phyloP scores from a whole-genome alignment of 2,329 filamentous ascomycete genomes.

The Fusarium beomiforme region DNA sequence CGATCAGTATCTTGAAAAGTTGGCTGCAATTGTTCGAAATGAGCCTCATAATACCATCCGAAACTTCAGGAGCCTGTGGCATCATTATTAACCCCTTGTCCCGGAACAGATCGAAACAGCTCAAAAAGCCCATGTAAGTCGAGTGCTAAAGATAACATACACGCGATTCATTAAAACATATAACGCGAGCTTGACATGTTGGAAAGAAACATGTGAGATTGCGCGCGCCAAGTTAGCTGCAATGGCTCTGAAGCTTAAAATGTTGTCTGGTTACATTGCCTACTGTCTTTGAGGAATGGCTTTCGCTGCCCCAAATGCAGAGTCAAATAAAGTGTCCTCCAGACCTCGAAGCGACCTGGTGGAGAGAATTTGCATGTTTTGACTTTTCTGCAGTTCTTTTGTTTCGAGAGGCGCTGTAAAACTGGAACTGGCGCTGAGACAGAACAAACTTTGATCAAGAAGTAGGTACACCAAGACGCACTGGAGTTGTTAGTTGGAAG shows the following conservation, averaged over 20 bases:
- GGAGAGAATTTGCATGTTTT: constrained; percentile 21
- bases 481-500: background rate
- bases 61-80: background rate
- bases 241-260: constrained; percentile 13
- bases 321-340: background rate
- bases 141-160: constrained; percentile 8
- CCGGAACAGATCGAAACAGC: constrained; percentile 4
- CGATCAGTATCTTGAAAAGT: background rate
- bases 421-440: constrained; percentile 30
- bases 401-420: constrained; percentile 42
- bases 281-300: constrained; percentile 24
- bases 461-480: constrained; percentile 4
- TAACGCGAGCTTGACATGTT: constrained; percentile 28
- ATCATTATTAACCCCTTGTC: constrained; percentile 2
- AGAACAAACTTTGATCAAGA: background rate
- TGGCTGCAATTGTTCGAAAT: background rate
- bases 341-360: constrained; percentile 25
- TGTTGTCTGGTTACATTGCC: constrained; percentile 7
- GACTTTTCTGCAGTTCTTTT: constrained; percentile 31
- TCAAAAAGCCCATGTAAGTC: constrained; percentile 4
- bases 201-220: constrained; percentile 4
- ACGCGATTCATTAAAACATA: constrained; percentile 22
- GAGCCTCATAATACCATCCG: background rate
- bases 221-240: constrained; percentile 21
- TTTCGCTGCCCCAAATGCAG: constrained; percentile 1